A percentile compares a stretch with the other conserved stretches of the same genome.
Evolutionary conservation across 2,329 filamentous ascomycete genomes (phyloP).

Genomic region (Aschersonia sp.): DNA sequence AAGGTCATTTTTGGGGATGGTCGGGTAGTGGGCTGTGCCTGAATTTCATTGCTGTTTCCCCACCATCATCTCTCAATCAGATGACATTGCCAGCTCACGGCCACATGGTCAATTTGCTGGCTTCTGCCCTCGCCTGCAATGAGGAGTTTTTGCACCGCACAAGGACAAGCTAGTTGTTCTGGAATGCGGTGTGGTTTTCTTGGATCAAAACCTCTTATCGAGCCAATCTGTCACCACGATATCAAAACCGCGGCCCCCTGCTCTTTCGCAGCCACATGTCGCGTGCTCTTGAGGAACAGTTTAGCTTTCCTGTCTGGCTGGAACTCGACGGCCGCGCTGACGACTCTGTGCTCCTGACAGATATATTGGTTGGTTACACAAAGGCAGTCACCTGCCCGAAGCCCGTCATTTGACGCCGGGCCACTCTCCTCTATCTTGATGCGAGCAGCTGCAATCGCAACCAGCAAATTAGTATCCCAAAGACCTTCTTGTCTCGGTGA

Average conservation of each 20-base stretch:
- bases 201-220: too few relatives aligned
- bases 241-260: not conserved
- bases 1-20: too few relatives aligned
- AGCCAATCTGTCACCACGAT: not conserved
- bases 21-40: too few relatives aligned
- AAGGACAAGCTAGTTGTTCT: too few relatives aligned
- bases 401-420: not conserved
- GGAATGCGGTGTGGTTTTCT: too few relatives aligned
- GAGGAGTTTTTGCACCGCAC: too few relatives aligned
- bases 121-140: too few relatives aligned
- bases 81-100: too few relatives aligned
- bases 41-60: too few relatives aligned
- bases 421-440: not conserved
- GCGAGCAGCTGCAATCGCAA: not conserved
- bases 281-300: not conserved
- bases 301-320: not conserved
- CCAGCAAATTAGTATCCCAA: not conserved
- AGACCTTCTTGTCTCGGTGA: not conserved
- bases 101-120: too few relatives aligned
- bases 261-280: not conserved
- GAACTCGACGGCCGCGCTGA: not conserved
- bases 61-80: too few relatives aligned
- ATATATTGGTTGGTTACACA: not conserved
- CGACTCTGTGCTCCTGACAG: not conserved
- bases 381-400: not conserved